phyloP scores from a whole-genome alignment of 2,329 filamentous ascomycete species.

The Orbilia blumenaviensis region DNA sequence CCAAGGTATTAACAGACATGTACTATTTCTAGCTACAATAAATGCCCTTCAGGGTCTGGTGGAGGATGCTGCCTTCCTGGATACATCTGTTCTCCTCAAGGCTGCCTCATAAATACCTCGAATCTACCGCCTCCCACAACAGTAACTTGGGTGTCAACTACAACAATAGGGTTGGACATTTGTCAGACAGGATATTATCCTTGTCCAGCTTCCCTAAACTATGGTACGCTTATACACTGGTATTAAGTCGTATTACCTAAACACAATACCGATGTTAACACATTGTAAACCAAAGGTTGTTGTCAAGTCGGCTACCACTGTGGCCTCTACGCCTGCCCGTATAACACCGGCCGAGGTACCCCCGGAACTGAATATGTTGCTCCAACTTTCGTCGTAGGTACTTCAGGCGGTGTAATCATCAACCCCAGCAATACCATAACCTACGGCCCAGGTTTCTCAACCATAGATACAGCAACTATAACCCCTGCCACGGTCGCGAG shows the following conservation, averaged over 20 bases:
- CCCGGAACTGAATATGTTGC: slow-evolving; percentile 29
- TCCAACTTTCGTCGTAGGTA: slow-evolving; percentile 15
- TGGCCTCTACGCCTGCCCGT: slow-evolving; percentile 26
- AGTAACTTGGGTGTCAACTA: slow-evolving; percentile 15
- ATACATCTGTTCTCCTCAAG: slow-evolving; percentile 46
- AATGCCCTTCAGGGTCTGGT: slow-evolving; percentile 38
- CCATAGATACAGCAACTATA: slow-evolving; percentile 26
- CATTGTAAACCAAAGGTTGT: slow-evolving; percentile 22
- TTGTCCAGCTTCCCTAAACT: slow-evolving; percentile 30
- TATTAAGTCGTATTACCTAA: too few relatives aligned
- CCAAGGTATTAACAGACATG: background rate
- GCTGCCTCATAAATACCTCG: slow-evolving; percentile 32
- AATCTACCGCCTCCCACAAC: background rate
- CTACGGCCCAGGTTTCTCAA: slow-evolving; percentile 43
- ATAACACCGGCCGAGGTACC: slow-evolving; percentile 27
- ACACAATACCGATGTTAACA: background rate
- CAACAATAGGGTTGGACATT: slow-evolving; percentile 31
- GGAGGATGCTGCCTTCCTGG: slow-evolving; percentile 49
- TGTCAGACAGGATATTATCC: slow-evolving; percentile 46
- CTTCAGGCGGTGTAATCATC: background rate
- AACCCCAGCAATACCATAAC: slow-evolving; percentile 3
- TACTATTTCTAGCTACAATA: slow-evolving; percentile 11
- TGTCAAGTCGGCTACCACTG: slow-evolving; percentile 46
- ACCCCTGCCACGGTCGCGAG: background rate
- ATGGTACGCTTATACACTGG: slow-evolving; percentile 26